phyloP scores from a whole-genome alignment of 2,329 filamentous ascomycete species.

The Aaosphaeria arxii region DNA sequence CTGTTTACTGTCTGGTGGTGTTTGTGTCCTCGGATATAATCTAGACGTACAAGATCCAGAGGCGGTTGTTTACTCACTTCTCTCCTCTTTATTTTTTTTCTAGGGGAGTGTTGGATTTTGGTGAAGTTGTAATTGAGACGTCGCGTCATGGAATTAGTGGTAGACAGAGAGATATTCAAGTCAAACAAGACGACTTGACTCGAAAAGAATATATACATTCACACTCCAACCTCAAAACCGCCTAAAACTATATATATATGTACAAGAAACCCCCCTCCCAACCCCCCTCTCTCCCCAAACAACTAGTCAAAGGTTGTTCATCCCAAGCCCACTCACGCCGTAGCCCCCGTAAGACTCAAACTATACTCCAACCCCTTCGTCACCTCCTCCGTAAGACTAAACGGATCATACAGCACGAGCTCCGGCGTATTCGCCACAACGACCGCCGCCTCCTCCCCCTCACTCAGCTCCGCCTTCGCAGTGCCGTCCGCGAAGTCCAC shows the following conservation, averaged over 20 bases:
- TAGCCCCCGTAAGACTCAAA: constrained; percentile 8
- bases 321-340: not conserved
- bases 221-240: not conserved
- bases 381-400: constrained; percentile 6
- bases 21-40: too few species aligned
- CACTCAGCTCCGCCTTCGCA: constrained; percentile 3
- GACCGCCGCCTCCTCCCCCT: constrained; percentile 7
- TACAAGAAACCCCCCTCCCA: not conserved
- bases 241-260: not conserved
- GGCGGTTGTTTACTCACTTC: too few species aligned
- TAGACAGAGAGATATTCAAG: too few species aligned
- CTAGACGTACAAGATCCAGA: too few species aligned
- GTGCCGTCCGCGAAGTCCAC: constrained; percentile 9
- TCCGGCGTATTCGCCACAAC: constrained; percentile 13
- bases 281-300: not conserved
- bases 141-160: too few species aligned
- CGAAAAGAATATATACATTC: not conserved
- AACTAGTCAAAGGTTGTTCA: not conserved
- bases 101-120: too few species aligned
- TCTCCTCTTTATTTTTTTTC: too few species aligned
- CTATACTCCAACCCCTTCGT: constrained; percentile 10
- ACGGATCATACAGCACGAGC: constrained; percentile 10
- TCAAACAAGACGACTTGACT: not conserved
- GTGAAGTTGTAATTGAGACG: too few species aligned
- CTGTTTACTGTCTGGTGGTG: too few species aligned